These are phyloP conservation scores for Hypoxylon sp. DNA, from an alignment of 2,329 filamentous ascomycete genomes.

Conservation along the genomic window DNA sequence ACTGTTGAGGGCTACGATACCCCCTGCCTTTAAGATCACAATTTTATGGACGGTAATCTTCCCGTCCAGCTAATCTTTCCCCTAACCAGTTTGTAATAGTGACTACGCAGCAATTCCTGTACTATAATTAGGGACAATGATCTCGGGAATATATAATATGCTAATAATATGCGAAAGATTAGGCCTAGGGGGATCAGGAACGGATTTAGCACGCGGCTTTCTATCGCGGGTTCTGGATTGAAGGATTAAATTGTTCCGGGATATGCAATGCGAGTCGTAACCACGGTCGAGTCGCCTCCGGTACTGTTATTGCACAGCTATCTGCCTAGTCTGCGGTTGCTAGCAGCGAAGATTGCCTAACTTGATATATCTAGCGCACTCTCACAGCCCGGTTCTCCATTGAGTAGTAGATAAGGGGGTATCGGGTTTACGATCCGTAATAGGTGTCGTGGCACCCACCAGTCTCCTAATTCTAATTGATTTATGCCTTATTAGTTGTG, in stretches of 20 bases:
- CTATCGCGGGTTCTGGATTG: slow-evolving; percentile 31
- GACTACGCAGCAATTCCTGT: slow-evolving; percentile 1
- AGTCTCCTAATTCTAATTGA: slow-evolving; percentile 18
- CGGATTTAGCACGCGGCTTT: slow-evolving; percentile 23
- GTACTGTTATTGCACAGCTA: slow-evolving; percentile 23
- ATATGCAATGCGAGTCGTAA: slow-evolving; percentile 28
- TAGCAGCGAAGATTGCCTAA: slow-evolving; percentile 30
- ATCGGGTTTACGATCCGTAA: slow-evolving; percentile 28
- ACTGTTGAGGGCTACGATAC: neutral
- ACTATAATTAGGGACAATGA: slow-evolving; percentile 33
- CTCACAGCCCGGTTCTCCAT: slow-evolving; percentile 12
- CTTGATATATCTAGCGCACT: slow-evolving; percentile 16
- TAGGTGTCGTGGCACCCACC: slow-evolving; percentile 18
- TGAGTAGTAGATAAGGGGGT: slow-evolving; percentile 22
- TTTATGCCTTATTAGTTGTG: slow-evolving; percentile 11
- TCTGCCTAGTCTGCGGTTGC: slow-evolving; percentile 30
- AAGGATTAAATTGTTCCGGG: slow-evolving; percentile 37
- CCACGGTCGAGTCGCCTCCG: slow-evolving; percentile 23
- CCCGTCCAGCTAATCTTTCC: neutral
- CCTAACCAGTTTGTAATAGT: neutral
- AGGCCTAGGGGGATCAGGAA: slow-evolving; percentile 30
- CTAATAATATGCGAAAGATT: slow-evolving; percentile 32
- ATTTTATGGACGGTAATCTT: neutral
- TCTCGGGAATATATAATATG: slow-evolving; percentile 17
- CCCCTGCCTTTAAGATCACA: neutral